Evolutionary conservation across 352 stramenopile species (phyloP), one percentile per base, ranked within the genome.

Genomic region (Phytophthora foliorum): DNA sequence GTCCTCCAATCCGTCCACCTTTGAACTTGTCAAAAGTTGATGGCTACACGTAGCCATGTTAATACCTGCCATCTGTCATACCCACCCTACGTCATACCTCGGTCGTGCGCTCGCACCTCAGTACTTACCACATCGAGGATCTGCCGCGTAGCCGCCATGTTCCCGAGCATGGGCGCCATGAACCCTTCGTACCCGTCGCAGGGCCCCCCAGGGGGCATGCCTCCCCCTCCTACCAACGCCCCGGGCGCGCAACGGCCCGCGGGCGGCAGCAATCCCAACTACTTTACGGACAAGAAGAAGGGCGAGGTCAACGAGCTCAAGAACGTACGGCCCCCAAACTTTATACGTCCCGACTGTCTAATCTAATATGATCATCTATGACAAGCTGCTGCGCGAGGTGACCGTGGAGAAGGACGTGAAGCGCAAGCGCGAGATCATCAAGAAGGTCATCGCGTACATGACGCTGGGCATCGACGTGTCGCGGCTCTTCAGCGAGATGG

Each of bases 361-460:
- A 55, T 11, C 38, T 57, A 27, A 60, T 42, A 44, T 24, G 14
- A 14, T 39, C 25, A 41, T 24, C 44, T 50, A 39, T 61, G 25
- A 29, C 70, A 97, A 34, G 84, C 78, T 99, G n/a, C 80, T 99
- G 50, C 93, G 97, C 24, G 98, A 98, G 68, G 97, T 99, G 65
- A 95, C 86, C 17, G 94, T 98, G n/a, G 97, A 99, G 76, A 91
- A 96, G 60, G 95, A 99, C 84, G 86, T 97, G 45, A 98, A 98
- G 77, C 93, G 97, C 70, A 99, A 99, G 77, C 91, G 97, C 45
- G 98, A 99, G 70, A 98, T 99, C 66, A 99, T 99, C 75, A 99
- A 99, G 77, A 99, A 99, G 77, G 95, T 99, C 13, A 99, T 99
- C 79, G 97, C 97, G 31, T 99, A 99, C 86, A 99, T 99, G 97